Evolutionary conservation across 345 rosid species (phyloP), one percentile per base, ranked within the genome.

Genomic region (Pistacia vera): DNA sequence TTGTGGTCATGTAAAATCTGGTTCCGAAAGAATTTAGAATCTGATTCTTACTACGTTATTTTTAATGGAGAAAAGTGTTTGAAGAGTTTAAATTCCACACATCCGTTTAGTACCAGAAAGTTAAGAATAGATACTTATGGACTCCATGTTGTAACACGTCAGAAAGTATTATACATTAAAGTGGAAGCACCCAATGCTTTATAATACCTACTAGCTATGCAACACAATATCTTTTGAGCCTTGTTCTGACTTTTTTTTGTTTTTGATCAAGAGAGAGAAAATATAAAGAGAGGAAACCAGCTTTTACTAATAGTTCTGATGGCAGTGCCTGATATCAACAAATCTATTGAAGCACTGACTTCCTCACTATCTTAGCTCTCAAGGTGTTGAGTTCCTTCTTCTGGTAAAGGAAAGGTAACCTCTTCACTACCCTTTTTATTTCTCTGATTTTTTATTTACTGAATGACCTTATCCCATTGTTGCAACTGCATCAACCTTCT

Each of bases 331-430:
- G 83, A 76, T 72, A 62, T 71, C 85, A 77, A 71, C 25, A 62
- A 54, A 35, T 46, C 57, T 70, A 66, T 80, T 13, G 79, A 80
- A 76, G 22, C 55, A 76, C 76, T n/a, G 85, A 85, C 62, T 71
- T 88, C 52, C 58, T 75, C 75, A 72, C 83, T 22, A 61, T 82
- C 80, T 81, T 87, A 82, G 82, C 85, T 78, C 93, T 72, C 79
- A 83, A 77, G 95, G 87, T 60, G 82, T 91, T 72, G 88, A 89
- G 68, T 91, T 83, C 74, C 90, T 91, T 74, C 73, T 56, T 89
- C 95, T 5, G 79, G 66, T 80, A 80, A 84, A 68, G 86, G 85
- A 72, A 79, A 84, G 90, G 95, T 88, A 84, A 70, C 16, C 11
- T 57, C 30, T 20, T 0, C 8, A 66, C 14, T 59, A 52, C n/a